Evolutionary conservation across 208 protist genomes (phyloP).

Genomic region (Trypanosoma caninum): DNA sequence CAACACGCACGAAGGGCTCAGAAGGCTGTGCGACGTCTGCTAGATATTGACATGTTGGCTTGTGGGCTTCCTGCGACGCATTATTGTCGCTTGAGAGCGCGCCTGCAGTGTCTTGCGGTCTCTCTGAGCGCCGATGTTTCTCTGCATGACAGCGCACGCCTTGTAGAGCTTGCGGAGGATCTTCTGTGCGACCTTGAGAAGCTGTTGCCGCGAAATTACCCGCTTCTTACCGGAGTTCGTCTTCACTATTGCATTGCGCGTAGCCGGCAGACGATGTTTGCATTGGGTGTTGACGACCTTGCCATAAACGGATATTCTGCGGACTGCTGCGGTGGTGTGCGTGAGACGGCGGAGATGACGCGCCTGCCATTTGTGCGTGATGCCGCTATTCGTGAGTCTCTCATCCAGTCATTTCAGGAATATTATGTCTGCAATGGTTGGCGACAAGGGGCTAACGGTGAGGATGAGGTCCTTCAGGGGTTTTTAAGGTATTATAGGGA

Average conservation of each 20-base stretch:
- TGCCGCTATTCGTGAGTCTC: slow-evolving; percentile 45
- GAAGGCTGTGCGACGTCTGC: slow-evolving; percentile 34
- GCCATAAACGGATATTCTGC: slow-evolving; percentile 12
- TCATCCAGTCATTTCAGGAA: slow-evolving; percentile 74
- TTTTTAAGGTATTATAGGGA: slow-evolving; percentile 50
- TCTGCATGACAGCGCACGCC: slow-evolving; percentile 20
- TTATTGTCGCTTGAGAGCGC: slow-evolving; percentile 38
- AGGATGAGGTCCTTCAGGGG: slow-evolving; percentile 28
- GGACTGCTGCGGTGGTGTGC: slow-evolving; percentile 67
- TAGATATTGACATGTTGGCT: slow-evolving; percentile 39
- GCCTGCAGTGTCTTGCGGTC: slow-evolving; percentile 46
- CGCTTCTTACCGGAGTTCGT: slow-evolving; percentile 60
- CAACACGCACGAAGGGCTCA: slow-evolving; percentile 9
- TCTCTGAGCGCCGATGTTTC: slow-evolving; percentile 32
- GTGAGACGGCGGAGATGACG: slow-evolving; percentile 45
- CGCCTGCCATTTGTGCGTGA: slow-evolving; percentile 57
- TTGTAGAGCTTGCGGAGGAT: slow-evolving; percentile 42
- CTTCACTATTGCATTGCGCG: slow-evolving; percentile 64
- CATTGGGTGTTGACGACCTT: slow-evolving; percentile 18
- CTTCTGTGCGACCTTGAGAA: slow-evolving; percentile 58
- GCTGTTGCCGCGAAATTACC: slow-evolving; percentile 45
- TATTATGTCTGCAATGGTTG: slow-evolving; percentile 37
- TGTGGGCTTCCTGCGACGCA: slow-evolving; percentile 48
- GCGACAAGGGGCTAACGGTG: slow-evolving; percentile 10
- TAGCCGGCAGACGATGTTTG: slow-evolving; percentile 36